Evolutionary conservation across 2,329 filamentous ascomycete genomes (phyloP), one percentile per base, ranked within the genome.

Genomic region (Pyricularia grisea): DNA sequence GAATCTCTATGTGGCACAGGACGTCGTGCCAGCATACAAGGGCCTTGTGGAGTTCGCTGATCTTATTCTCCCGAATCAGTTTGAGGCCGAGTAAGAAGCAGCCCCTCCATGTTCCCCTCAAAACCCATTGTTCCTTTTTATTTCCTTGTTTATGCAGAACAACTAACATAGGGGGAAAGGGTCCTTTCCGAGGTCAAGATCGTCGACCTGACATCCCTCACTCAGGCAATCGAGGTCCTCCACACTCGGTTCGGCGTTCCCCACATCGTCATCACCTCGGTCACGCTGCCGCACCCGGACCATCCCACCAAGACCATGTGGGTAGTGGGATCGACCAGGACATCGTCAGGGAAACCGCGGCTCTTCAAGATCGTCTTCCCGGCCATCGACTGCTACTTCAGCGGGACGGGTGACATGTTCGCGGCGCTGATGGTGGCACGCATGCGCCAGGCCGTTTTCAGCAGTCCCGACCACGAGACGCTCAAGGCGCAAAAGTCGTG

Each of bases 351-450:
- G 72, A 83, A 83, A 61, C 88, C 94, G 0, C 90, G 95, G n/a
- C 85, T 94, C 68, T 99, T 98, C 83, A 89, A 90, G 75, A 90
- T 98, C 75, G 88, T 91, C 69, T 92, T 97, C 69, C 93, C 94
- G 0, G 87, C 90, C 31, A 89, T 97, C 70, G 92, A 97, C 76
- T 92, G 93, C 80, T 97, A 95, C 83, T 99, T 98, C 80, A 93
- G 91, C 74, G 95, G 95, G 60, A 98, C 96, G 0, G 95, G 95
- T 65, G 95, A 99, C 81, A 97, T 99, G 94, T 98, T 99, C 76
- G 94, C 93, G 33, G 94, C 94, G 9, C 84, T 99, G 65, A 93
- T 93, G 76, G 88, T 97, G 1, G 92, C 92, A 60, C 89, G 94
- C 33, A 88, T 99, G 75, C 90, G 94, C 70, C 92, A 98, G 81